Conservation (phyloP, 495 filamentous ascomycete species). For the Penicillium paradoxum region DNA sequence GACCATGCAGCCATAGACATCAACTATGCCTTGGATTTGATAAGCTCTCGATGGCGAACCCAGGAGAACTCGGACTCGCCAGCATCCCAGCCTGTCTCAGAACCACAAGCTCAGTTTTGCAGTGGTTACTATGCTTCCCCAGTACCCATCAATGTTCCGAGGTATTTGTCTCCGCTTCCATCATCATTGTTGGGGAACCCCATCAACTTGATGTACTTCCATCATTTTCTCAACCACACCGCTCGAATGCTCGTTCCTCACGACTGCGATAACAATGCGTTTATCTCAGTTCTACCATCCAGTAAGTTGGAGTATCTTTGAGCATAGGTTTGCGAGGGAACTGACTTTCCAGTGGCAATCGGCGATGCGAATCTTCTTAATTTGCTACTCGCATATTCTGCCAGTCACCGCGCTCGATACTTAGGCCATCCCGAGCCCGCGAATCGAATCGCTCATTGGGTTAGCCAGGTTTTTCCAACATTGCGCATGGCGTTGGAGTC, state of each 20-base stretch:
- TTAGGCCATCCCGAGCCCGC: slow-evolving; percentile 69
- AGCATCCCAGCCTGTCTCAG: background rate
- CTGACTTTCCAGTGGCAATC: slow-evolving; percentile 54
- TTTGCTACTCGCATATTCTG: slow-evolving; percentile 75
- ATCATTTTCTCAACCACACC: slow-evolving; percentile 79
- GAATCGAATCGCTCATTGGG: slow-evolving; percentile 72
- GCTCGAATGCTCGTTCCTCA: slow-evolving; percentile 70
- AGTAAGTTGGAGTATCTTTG: slow-evolving; percentile 43
- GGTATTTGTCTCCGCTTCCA: slow-evolving; percentile 61
- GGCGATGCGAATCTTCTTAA: slow-evolving; percentile 65
- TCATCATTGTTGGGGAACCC: slow-evolving; percentile 63
- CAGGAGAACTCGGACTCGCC: slow-evolving; percentile 6
- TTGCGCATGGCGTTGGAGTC: slow-evolving; percentile 61
- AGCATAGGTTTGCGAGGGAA: background rate
- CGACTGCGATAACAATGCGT: slow-evolving; percentile 70
- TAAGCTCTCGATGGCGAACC: slow-evolving; percentile 17
- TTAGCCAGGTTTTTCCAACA: slow-evolving; percentile 71
- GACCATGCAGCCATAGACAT: slow-evolving; percentile 54
- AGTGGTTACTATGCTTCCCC: slow-evolving; percentile 63
- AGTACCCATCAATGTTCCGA: slow-evolving; percentile 63
- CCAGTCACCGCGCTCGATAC: slow-evolving; percentile 74
- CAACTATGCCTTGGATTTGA: slow-evolving; percentile 33
- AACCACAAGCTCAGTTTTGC: slow-evolving; percentile 11
- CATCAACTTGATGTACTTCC: slow-evolving; percentile 72
- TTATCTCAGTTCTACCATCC: slow-evolving; percentile 62